Evolutionary conservation across 768 basidiomycete genomes (phyloP).

Genomic region (Termitomyces sp.): DNA sequence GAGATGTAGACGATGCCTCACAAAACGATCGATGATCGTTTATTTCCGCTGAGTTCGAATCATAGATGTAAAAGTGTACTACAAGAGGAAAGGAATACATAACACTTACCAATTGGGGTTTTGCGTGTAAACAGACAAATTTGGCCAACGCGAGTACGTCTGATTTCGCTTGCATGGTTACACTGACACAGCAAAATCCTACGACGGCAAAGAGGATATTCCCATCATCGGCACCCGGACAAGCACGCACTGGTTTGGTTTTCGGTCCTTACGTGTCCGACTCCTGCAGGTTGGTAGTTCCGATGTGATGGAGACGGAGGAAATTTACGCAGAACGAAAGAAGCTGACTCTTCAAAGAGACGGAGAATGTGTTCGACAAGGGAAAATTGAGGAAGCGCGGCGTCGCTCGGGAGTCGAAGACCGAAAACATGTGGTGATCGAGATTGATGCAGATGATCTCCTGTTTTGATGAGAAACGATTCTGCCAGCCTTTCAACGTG

Average conservation of each 20-base stretch:
- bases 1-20: no score
- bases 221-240: neutral
- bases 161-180: neutral
- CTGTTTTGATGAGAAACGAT: constrained; percentile 7
- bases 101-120: no score
- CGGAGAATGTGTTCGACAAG: neutral
- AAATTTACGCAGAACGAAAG: neutral
- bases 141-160: no score
- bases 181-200: neutral
- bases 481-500: constrained; percentile 4
- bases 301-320: neutral
- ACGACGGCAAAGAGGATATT: neutral
- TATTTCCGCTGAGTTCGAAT: no score
- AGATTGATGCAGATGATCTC: constrained; percentile 8
- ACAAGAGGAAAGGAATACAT: no score
- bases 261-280: neutral
- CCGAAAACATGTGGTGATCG: constrained; percentile 6
- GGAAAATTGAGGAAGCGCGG: neutral
- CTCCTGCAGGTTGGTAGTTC: neutral
- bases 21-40: no score
- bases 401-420: neutral
- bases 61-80: no score
- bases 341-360: neutral
- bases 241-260: neutral
- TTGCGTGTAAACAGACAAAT: no score